Base-by-base conservation (phyloP, 352 stramenopile species). In the Hyaloperonospora brassicae region DNA sequence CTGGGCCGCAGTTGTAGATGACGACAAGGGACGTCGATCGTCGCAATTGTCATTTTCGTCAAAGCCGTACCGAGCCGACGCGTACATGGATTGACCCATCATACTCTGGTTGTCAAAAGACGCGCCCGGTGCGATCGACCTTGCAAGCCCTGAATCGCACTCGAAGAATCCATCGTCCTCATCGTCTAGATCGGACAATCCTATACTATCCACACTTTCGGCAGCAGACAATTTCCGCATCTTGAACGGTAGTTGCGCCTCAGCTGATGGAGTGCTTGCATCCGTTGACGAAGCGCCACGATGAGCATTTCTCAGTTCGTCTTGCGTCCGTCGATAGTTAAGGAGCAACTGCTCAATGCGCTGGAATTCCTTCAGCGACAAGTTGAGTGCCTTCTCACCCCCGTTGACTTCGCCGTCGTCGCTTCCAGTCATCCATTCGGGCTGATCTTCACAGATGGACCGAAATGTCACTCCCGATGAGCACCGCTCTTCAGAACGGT, bases 51-150 rank as follows among this genome's bases (percentile, higher is more conserved):
- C 47, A 11, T 50, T 63, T 6, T 79, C 72, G 8, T 73, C 66
- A 5, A 71, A 61, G 14, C 74, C 73, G 47, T 73, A 88, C 25
- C 82, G 57, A 35, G 81, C 82, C 25, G 82, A 93, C 25, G 80
- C 74, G 54, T 94, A 94, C 70, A 94, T 86, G 1, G 84, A 94
- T 56, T 90, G 77, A 0, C 64, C 66, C 74, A 94, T 83, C 49
- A 76, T 55, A 57, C 58, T 83, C 17, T 17, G 17, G 17, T 17
- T 17, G 17, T 17, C 17, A 17, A 68, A 60, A 45, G 65, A 39
- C 47, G 36, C 25, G 47, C 68, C 36, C 51, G 64, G 41, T 69
- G 59, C 41, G 45, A 86, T 66, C 48, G 78, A 60, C 21, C 61
- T 59, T 14, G 61, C 55, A 1, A 76, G 55, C 11, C 76, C 79